These are phyloP conservation scores for Pyrus hybrid DNA, from an alignment of 331 rosid species.

Conservation along the genomic window DNA sequence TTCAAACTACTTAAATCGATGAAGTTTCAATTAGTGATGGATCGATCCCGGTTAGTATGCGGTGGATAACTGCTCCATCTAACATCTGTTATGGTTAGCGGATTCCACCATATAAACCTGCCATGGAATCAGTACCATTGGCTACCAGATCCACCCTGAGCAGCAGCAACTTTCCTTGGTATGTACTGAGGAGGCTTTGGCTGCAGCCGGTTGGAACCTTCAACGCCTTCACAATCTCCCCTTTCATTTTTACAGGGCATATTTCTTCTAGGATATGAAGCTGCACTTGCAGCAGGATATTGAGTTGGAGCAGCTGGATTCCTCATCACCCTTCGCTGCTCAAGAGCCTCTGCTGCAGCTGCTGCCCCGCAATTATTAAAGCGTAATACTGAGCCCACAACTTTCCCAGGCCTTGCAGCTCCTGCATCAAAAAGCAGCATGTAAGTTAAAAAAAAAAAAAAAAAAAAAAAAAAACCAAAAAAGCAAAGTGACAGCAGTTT, in stretches of 20 bases:
- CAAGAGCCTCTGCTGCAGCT: conserved; percentile 54
- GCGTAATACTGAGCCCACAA: conserved; percentile 53
- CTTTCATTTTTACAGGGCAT: conserved; percentile 62
- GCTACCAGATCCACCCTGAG: conserved; percentile 64
- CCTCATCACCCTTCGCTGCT: conserved; percentile 48
- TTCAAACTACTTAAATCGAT: not conserved
- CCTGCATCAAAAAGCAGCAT: conserved; percentile 23
- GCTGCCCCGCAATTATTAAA: conserved; percentile 60
- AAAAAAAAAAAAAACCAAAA: not conserved
- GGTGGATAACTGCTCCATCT: conserved; percentile 1
- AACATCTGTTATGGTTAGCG: not conserved
- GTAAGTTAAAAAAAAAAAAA: no score
- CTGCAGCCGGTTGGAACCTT: conserved; percentile 64
- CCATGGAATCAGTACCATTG: conserved; percentile 60
- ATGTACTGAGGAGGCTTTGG: conserved; percentile 72
- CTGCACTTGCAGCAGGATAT: conserved; percentile 38
- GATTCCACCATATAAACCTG: conserved; percentile 3
- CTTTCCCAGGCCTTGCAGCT: conserved; percentile 85
- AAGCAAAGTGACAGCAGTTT: not conserved
- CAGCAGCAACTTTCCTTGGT: conserved; percentile 80
- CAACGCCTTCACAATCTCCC: conserved; percentile 56
- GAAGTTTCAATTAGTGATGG: conserved; percentile 2
- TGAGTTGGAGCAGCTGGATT: conserved; percentile 49
- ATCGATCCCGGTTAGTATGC: conserved; percentile 12
- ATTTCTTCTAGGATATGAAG: conserved; percentile 72